Percentiles rank a stretch among this genome's conserved stretches.
Evolutionary conservation across 495 filamentous ascomycete genomes (phyloP).

Genomic region (Cercophora newfieldiana): DNA sequence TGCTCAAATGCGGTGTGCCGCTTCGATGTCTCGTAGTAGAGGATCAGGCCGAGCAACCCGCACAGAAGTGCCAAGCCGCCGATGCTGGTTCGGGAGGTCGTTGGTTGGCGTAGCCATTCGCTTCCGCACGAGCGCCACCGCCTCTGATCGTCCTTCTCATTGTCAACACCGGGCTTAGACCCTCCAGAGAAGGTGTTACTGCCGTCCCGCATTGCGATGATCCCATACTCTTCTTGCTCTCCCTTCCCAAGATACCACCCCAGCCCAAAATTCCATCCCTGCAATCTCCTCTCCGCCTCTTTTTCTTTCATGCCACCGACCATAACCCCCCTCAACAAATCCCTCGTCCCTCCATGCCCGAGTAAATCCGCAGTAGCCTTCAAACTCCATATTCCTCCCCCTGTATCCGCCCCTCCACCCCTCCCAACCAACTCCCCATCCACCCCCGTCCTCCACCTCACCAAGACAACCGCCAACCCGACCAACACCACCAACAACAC

Average conservation of each 20-base stretch:
- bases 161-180: neutral
- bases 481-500: neutral
- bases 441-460: neutral
- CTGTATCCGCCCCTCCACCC: neutral
- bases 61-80: neutral
- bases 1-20: neutral
- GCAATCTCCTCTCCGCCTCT: neutral
- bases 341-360: neutral
- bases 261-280: neutral
- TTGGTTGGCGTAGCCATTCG: neutral
- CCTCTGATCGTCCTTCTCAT: neutral
- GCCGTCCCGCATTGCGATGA: neutral
- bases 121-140: neutral
- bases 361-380: neutral
- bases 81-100: neutral
- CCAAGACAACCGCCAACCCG: neutral
- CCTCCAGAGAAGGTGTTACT: neutral
- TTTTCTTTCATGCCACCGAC: neutral
- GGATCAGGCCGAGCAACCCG: neutral
- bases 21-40: constrained; percentile 12
- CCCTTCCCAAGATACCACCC: neutral
- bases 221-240: neutral
- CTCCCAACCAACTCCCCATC: no score
- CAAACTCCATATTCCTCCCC: neutral
- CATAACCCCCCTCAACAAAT: neutral